phyloP scores from a whole-genome alignment of 1,139 yeast species.

The Candida tropicalis region DNA sequence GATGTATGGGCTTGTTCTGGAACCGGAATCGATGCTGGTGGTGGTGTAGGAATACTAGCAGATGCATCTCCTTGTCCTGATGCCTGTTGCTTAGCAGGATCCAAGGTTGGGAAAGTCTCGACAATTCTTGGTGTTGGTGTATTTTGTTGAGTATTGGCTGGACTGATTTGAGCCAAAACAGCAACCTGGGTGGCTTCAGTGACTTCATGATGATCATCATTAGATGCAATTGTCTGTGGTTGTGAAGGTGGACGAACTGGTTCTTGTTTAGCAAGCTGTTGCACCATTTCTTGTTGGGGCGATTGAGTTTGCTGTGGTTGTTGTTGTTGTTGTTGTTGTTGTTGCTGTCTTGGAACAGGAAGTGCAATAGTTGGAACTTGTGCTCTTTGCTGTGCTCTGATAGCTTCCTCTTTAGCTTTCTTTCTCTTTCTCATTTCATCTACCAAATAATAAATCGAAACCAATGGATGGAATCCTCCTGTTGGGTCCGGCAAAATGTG shows the following conservation, averaged over 20 bases:
- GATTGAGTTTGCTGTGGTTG: slow-evolving; percentile 11
- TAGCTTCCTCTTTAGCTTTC: slow-evolving; percentile 56
- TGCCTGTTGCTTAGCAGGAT: slow-evolving; percentile 19
- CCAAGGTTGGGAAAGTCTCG: slow-evolving; percentile 16
- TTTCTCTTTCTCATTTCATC: slow-evolving; percentile 79
- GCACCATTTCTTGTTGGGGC: slow-evolving; percentile 1
- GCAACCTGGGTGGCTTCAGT: slow-evolving; percentile 19
- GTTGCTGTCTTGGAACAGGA: slow-evolving; percentile 14
- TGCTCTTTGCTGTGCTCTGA: slow-evolving; percentile 29
- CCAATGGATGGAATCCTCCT: slow-evolving; percentile 82
- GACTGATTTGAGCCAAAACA: slow-evolving; percentile 12
- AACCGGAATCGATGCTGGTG: slow-evolving; percentile 39
- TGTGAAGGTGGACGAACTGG: slow-evolving; percentile 14
- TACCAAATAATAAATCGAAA: slow-evolving; percentile 85
- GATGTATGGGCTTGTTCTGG: slow-evolving; percentile 77
- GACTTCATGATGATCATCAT: slow-evolving; percentile 10
- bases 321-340: slow-evolving; percentile 16
- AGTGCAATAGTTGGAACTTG: slow-evolving; percentile 18
- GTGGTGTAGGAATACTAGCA: slow-evolving; percentile 11
- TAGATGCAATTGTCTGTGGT: slow-evolving; percentile 1
- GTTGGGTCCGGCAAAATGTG: slow-evolving; percentile 74
- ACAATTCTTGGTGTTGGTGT: slow-evolving; percentile 16
- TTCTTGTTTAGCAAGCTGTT: slow-evolving; percentile 7
- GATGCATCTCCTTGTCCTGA: slow-evolving; percentile 2
- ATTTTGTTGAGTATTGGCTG: slow-evolving; percentile 10